These are phyloP conservation scores for Candida hungchunana DNA, from an alignment of 805 yeast genomes.

Conservation along the genomic window DNA sequence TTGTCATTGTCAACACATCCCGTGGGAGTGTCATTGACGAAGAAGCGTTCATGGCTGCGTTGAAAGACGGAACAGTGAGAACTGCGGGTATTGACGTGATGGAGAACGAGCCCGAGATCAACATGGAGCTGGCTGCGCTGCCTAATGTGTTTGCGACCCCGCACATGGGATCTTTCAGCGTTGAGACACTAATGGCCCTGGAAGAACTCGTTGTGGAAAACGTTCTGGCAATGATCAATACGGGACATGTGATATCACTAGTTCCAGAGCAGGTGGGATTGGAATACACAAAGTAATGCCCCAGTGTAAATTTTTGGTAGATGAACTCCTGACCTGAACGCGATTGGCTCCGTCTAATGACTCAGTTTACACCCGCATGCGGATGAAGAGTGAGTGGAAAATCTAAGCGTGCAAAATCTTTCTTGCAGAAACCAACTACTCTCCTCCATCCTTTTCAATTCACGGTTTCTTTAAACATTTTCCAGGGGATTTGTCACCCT, in stretches of 20 bases:
- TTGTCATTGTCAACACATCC: conserved; percentile 74
- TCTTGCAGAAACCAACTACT: no score
- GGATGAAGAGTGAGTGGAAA: no score
- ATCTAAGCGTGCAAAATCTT: no score
- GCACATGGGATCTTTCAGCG: conserved; percentile 82
- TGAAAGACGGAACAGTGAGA: conserved; percentile 61
- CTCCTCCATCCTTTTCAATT: no score
- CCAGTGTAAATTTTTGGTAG: not conserved
- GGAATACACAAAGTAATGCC: conserved; percentile 7
- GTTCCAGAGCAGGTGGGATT: conserved; percentile 69
- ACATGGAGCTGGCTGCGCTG: conserved; percentile 53
- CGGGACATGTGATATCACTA: conserved; percentile 66
- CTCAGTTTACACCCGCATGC: no score
- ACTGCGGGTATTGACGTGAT: conserved; percentile 74
- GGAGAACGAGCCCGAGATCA: conserved; percentile 70
- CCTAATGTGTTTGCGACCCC: conserved; percentile 78
- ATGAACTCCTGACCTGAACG: no score
- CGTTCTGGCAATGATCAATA: conserved; percentile 48
- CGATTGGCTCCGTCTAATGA: conserved; percentile 1
- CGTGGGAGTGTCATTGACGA: conserved; percentile 84
- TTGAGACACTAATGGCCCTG: conserved; percentile 83
- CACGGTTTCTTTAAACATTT: no score
- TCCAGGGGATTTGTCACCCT: no score
- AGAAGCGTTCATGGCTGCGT: conserved; percentile 46
- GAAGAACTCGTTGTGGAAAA: conserved; percentile 75